Evolutionary conservation across 768 basidiomycete genomes (phyloP).

Genomic region (Strobilomyces confusus): DNA sequence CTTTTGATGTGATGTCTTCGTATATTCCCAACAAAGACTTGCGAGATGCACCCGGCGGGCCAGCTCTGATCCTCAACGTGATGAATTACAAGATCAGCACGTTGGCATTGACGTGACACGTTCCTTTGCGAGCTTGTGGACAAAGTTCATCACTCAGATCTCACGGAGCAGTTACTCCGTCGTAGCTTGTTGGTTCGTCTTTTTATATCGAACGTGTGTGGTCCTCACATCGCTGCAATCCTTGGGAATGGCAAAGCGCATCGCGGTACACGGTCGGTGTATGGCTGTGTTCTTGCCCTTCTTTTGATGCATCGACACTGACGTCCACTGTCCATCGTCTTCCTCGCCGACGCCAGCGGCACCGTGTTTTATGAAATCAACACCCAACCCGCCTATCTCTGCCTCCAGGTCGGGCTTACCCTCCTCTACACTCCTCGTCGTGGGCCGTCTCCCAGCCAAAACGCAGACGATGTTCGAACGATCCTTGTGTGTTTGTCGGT

Average conservation of each 20-base stretch:
- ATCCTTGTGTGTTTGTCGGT: conserved; percentile 29
- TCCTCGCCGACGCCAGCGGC: not conserved
- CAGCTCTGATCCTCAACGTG: conserved; percentile 8
- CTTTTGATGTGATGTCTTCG: too few relatives aligned
- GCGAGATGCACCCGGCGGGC: conserved; percentile 15
- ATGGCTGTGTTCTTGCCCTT: too few relatives aligned
- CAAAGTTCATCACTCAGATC: too few relatives aligned
- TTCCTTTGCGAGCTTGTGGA: not conserved
- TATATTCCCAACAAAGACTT: not conserved
- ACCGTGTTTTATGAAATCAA: conserved; percentile 16
- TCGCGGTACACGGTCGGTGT: too few relatives aligned
- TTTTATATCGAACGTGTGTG: too few relatives aligned
- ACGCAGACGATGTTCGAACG: conserved; percentile 15
- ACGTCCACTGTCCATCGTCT: too few relatives aligned
- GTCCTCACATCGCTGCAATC: too few relatives aligned
- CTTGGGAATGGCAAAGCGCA: too few relatives aligned
- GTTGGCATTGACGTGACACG: conserved; percentile 18
- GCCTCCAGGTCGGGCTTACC: conserved; percentile 27
- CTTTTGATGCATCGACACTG: too few relatives aligned
- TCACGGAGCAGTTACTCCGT: too few relatives aligned
- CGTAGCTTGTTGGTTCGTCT: too few relatives aligned
- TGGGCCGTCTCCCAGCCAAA: conserved; percentile 13
- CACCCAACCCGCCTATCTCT: conserved; percentile 13
- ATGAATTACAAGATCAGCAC: conserved; percentile 16
- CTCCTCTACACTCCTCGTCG: conserved; percentile 28